Base-by-base conservation (phyloP, 2,329 filamentous ascomycete species). In the Sporothrix euskadiensis region DNA sequence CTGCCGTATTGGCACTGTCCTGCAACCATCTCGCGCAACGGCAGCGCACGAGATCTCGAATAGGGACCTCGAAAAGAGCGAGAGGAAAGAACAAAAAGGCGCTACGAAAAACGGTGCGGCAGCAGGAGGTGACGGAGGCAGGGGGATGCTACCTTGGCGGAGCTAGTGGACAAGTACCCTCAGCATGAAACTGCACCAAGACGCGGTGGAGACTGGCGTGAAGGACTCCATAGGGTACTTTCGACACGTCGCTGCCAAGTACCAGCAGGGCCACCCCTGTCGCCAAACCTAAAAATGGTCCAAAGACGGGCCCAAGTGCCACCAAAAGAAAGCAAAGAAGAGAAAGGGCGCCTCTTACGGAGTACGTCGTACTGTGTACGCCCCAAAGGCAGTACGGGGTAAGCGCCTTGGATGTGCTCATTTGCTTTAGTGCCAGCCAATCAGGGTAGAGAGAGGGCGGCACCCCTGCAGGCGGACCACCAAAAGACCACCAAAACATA, bases 381-480 rank as follows among this genome's bases (percentile, higher is more conserved):
- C 19, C 16, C 63, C 39, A 44, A 19, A 56, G 52, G 52, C 52
- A n/a, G 52, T 59, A 63, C 59, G 59, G 41, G 22, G 44, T 52
- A 68, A 68, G 65, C 65, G 65, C 65, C 65, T 52, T 52, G n/a
- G 65, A n/a, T 68, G 65, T 68, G 65, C 65, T 68, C 65, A 68
- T 68, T 68, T 68, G 44, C 65, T 9, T 22, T 14, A 44, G 44
- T 30, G 65, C 65, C 65, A 49, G 65, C 65, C 65, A 68, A 68
- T 68, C 65, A 52, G 22, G 59, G 19, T 10, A 66, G 9, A n/a
- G 39, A 47, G 39, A 9, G 10, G 22, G 61, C 12, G 59, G 59
- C 61, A 44, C 59, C 35, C 59, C 61, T 47, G 39, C 61, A 65
- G 61, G 16, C n/a, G n/a, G n/a, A 26, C 26, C 26, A 26, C 26